Evolutionary conservation across 2,329 filamentous ascomycete species (phyloP).

Genomic region (Paecilomyces formosus): DNA sequence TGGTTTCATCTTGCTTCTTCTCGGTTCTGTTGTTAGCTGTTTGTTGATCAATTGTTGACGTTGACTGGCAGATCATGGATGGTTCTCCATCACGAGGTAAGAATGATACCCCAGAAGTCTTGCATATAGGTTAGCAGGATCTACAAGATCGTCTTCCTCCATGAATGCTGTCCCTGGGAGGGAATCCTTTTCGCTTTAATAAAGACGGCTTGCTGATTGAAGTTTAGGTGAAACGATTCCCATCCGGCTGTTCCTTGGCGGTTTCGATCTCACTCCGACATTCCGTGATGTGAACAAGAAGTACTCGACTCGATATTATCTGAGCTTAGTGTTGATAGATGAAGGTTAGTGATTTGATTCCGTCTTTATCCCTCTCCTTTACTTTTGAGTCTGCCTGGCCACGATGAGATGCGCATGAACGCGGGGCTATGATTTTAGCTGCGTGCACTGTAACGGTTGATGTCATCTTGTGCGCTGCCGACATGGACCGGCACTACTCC

Average conservation of each 20-base stretch:
- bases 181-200: background rate
- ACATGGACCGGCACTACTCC: background rate
- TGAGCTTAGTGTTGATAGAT: conserved; percentile 91
- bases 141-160: background rate
- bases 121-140: background rate
- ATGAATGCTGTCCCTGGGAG: background rate
- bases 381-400: background rate
- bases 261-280: conserved; percentile 94
- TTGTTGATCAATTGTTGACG: conserved; percentile 4
- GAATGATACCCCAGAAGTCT: conserved; percentile 11
- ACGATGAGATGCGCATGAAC: background rate
- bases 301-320: conserved; percentile 95
- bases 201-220: conserved; percentile 12
- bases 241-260: conserved; percentile 91
- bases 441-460: background rate
- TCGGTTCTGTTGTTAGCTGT: background rate
- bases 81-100: conserved; percentile 91
- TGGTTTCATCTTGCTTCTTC: conserved; percentile 17
- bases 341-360: conserved; percentile 57
- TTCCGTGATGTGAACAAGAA: conserved; percentile 99
- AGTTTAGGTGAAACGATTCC: conserved; percentile 74
- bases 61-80: conserved; percentile 74
- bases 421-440: background rate
- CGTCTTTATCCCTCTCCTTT: background rate
- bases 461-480: background rate